phyloP scores from a whole-genome alignment of 2,329 filamentous ascomycete genomes.

The Alternaria dauci region DNA sequence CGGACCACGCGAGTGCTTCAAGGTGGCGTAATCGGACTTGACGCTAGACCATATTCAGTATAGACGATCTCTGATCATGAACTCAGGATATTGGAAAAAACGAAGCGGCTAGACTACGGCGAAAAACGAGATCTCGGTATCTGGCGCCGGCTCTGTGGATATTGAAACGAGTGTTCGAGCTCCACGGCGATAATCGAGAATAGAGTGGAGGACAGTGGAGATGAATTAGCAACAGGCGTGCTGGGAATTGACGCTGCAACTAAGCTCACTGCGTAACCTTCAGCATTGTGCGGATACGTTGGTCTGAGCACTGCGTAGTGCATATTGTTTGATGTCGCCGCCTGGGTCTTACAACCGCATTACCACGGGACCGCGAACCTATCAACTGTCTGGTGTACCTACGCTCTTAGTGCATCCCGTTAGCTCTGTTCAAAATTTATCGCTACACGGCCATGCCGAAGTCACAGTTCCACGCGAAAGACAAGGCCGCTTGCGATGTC shows the following conservation, averaged over 20 bases:
- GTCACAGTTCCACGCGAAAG: not conserved
- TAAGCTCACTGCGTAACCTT: conserved; percentile 8
- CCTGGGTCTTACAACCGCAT: not conserved
- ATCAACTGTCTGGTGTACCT: not conserved
- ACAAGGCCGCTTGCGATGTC: conserved; percentile 12
- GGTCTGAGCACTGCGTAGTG: conserved; percentile 8
- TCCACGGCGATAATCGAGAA: not conserved
- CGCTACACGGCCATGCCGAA: conserved; percentile 15
- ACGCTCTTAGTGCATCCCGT: conserved; percentile 11
- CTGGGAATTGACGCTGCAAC: conserved; percentile 9
- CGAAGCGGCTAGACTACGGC: conserved; percentile 1
- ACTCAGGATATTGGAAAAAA: conserved; percentile 3
- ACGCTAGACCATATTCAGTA: conserved; percentile 2
- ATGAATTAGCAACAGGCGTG: conserved; percentile 12
- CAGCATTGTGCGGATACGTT: conserved; percentile 11
- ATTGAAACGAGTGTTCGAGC: not conserved
- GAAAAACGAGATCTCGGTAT: conserved; percentile 4
- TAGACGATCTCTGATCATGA: not conserved
- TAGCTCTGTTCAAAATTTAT: conserved; percentile 7
- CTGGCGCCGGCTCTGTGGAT: conserved; percentile 2
- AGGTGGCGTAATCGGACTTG: conserved; percentile 6
- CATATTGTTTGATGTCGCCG: conserved; percentile 2
- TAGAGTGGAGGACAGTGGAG: conserved; percentile 5
- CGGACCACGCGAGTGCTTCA: conserved; percentile 10
- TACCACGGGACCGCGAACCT: not conserved